These are phyloP conservation scores for Tillandsia leiboldiana DNA, from an alignment of 176 grass and related monocot species.

Conservation along the genomic window DNA sequence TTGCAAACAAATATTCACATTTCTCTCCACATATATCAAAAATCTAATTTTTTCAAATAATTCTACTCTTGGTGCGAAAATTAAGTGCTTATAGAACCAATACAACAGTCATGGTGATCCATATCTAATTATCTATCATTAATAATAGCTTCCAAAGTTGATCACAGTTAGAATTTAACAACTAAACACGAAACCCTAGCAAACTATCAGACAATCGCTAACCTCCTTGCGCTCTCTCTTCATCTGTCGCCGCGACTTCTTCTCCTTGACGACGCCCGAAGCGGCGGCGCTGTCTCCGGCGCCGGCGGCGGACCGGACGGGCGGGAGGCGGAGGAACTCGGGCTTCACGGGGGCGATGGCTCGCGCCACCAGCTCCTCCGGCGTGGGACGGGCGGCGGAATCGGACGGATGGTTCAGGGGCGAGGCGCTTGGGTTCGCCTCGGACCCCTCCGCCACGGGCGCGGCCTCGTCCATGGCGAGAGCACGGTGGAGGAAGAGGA, in stretches of 20 bases:
- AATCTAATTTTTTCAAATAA: no score
- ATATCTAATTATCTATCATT: no score
- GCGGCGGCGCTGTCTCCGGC: constrained; percentile 24
- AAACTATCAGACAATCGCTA: neutral
- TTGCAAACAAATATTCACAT: no score
- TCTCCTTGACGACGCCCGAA: constrained; percentile 35
- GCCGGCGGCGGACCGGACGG: constrained; percentile 25
- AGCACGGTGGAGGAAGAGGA: constrained; percentile 11
- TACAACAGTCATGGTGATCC: no score
- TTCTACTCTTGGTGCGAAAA: no score
- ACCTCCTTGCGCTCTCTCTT: constrained; percentile 81
- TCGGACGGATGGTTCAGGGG: neutral
- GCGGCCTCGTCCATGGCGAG: constrained; percentile 27
- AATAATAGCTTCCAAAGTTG: no score
- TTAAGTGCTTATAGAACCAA: no score
- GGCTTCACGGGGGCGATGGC: constrained; percentile 62
- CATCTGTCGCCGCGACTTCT: constrained; percentile 80
- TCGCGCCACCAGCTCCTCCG: constrained; percentile 66
- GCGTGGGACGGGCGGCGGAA: constrained; percentile 8
- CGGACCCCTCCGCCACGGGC: neutral
- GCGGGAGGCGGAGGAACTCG: constrained; percentile 62
- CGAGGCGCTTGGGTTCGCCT: neutral
- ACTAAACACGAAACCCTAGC: neutral
- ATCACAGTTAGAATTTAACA: neutral
- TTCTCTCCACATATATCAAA: no score